Percentiles rank a stretch among this genome's conserved stretches.
phyloP scores from a whole-genome alignment of 805 yeast genomes.

The Cyberlindnera mississippiensis region DNA sequence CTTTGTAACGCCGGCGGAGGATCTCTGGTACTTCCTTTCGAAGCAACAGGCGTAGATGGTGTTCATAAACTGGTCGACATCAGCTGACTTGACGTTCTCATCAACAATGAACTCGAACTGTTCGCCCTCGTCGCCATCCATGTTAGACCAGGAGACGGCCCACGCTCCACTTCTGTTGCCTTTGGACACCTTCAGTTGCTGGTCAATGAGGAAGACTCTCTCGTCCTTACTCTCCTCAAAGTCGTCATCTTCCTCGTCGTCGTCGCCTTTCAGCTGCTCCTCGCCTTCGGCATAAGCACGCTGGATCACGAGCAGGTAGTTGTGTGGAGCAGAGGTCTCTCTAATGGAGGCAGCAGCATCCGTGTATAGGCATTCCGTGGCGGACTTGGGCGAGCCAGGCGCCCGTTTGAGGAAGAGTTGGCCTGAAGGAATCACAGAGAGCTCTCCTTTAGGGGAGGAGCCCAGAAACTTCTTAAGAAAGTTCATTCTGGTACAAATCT shows the following conservation, averaged over 20 bases:
- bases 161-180: slow-evolving; percentile 49
- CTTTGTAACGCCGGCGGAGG: slow-evolving; percentile 42
- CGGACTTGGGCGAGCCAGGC: slow-evolving; percentile 82
- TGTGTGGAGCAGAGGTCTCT: slow-evolving; percentile 59
- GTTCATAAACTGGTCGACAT: slow-evolving; percentile 58
- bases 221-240: slow-evolving; percentile 49
- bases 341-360: slow-evolving; percentile 76
- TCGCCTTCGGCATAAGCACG: slow-evolving; percentile 70
- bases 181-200: slow-evolving; percentile 52
- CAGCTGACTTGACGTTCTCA: slow-evolving; percentile 44
- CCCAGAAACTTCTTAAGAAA: slow-evolving; percentile 63
- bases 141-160: slow-evolving; percentile 75
- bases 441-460: slow-evolving; percentile 51
- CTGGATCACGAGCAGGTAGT: slow-evolving; percentile 67
- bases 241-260: slow-evolving; percentile 43
- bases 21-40: slow-evolving; percentile 64
- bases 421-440: slow-evolving; percentile 73
- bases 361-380: slow-evolving; percentile 73
- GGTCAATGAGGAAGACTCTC: slow-evolving; percentile 64
- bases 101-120: slow-evolving; percentile 75
- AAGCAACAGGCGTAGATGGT: slow-evolving; percentile 66
- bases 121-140: slow-evolving; percentile 85
- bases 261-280: slow-evolving; percentile 45
- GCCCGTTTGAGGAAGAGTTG: slow-evolving; percentile 70
- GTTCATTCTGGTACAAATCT: slow-evolving; percentile 59